phyloP scores from a whole-genome alignment of 805 yeast genomes.

The Suhomyces vadensis region DNA sequence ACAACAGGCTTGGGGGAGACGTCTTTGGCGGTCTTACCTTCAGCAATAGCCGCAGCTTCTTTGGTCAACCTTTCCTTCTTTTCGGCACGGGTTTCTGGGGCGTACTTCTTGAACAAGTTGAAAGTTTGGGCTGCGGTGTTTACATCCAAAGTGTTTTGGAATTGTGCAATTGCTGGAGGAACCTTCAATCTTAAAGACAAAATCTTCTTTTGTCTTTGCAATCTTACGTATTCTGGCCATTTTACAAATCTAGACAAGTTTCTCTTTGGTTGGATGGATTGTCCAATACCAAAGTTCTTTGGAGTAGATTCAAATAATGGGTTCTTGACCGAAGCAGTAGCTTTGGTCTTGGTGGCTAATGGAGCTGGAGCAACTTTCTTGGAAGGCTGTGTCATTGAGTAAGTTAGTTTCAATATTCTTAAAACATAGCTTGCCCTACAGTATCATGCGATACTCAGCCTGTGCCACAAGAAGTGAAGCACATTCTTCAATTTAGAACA shows the following conservation, averaged over 20 bases:
- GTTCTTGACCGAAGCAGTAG: conserved; percentile 30
- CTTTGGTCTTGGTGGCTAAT: conserved; percentile 38
- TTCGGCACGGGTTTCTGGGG: conserved; percentile 96
- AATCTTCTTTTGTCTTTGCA: conserved; percentile 98
- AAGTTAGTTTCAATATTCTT: conserved; percentile 19
- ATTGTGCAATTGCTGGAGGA: conserved; percentile 98
- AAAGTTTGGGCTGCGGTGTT: conserved; percentile 97
- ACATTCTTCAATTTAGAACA: conserved; percentile 12
- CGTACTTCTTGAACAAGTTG: conserved; percentile 97
- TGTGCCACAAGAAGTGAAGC: conserved; percentile 25
- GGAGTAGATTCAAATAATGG: conserved; percentile 65
- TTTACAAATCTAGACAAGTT: conserved; percentile 95
- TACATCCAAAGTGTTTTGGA: conserved; percentile 94
- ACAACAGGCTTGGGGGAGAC: conserved; percentile 95
- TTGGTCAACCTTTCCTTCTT: conserved; percentile 98
- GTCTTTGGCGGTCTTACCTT: conserved; percentile 95
- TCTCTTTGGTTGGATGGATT: conserved; percentile 91
- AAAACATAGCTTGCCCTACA: conserved; percentile 22
- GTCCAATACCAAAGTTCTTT: conserved; percentile 95
- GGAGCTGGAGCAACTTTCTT: conserved; percentile 52
- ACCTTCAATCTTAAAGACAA: conserved; percentile 95
- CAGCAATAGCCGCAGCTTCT: conserved; percentile 99
- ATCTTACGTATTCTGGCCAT: conserved; percentile 98
- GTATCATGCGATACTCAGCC: conserved; percentile 27
- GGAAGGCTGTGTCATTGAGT: conserved; percentile 21